phyloP scores from a whole-genome alignment of 768 basidiomycete species.

The Boletus tomentosulus region DNA sequence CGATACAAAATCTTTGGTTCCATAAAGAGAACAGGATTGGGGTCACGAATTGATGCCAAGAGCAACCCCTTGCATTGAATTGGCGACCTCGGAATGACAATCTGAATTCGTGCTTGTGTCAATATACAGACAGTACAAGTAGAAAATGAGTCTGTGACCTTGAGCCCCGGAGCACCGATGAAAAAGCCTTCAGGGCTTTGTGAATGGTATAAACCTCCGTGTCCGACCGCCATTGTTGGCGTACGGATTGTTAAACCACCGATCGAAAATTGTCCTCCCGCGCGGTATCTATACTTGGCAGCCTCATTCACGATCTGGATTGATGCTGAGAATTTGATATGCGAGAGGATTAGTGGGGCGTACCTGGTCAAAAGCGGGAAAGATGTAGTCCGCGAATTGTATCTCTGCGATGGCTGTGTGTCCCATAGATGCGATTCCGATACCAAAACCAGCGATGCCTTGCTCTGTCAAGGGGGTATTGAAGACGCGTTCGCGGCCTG shows the following conservation, averaged over 20 bases:
- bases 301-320: constrained; percentile 88
- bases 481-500: constrained; percentile 89
- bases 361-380: constrained; percentile 92
- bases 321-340: neutral
- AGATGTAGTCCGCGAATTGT: constrained; percentile 89
- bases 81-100: constrained; percentile 93
- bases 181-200: constrained; percentile 96
- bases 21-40: constrained; percentile 93
- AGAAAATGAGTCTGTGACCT: constrained; percentile 42
- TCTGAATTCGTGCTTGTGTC: constrained; percentile 19
- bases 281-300: constrained; percentile 88
- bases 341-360: constrained; percentile 6
- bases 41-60: constrained; percentile 82
- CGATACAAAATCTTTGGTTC: constrained; percentile 93
- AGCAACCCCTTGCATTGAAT: constrained; percentile 94
- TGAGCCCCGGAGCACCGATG: constrained; percentile 84
- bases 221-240: constrained; percentile 89
- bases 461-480: constrained; percentile 93
- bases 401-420: constrained; percentile 95
- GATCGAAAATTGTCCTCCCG: constrained; percentile 79
- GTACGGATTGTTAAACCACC: constrained; percentile 79
- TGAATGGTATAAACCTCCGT: constrained; percentile 91
- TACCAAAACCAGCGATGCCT: constrained; percentile 93
- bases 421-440: constrained; percentile 89
- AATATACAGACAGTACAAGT: neutral